Evolutionary conservation across 768 basidiomycete genomes (phyloP), one percentile per base, ranked within the genome.

Genomic region (Asterophora lycoperdoides): DNA sequence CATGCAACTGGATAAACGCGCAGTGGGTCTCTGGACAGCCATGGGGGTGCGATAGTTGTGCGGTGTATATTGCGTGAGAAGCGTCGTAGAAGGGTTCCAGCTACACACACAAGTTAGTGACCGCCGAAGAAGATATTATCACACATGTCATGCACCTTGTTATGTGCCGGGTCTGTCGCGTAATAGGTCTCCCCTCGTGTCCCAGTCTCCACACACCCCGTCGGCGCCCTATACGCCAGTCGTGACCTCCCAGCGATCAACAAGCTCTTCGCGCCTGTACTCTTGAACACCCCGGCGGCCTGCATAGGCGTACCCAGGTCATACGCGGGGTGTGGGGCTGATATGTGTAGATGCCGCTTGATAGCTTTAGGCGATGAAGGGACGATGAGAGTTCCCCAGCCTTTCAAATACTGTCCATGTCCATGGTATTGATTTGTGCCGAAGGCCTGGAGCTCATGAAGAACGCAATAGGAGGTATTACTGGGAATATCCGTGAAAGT

Each of bases 1-100:
- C 77, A 38, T 79, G 76, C 28, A 79, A 53, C 44, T 79, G 76
- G 17, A 77, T 64, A 40, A 70, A 77, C 5, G 69, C 75, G 37
- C 77, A 77, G 0, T 66, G 64, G 3, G 61, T 45, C 0, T 66
- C 49, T 0, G 68, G 66, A 48, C 75, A 77, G 6, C 75, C 75
- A 3, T 62, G 66, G 9, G 30, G 30, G 23, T 64, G 55, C 8
- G 45, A 44, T 8, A 62, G 56, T 49, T 77, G 74, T 75, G 75
- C 77, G 8, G 58, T 58, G 39, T 62, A 59, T 17, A 77, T 72
- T 3, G 60, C 59, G 8, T 59, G 56, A 41, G 60, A 70, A 0
- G 73, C 75, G 23, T 72, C 67, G 44, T 70, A 69, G 46, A 77
- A 77, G 1, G 72, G 72, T 55, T 79, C 73, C 15, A 61, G 51